Evolutionary conservation across 306 rosid species (phyloP), one percentile per base, ranked within the genome.

Genomic region (Cucumis hystrix): DNA sequence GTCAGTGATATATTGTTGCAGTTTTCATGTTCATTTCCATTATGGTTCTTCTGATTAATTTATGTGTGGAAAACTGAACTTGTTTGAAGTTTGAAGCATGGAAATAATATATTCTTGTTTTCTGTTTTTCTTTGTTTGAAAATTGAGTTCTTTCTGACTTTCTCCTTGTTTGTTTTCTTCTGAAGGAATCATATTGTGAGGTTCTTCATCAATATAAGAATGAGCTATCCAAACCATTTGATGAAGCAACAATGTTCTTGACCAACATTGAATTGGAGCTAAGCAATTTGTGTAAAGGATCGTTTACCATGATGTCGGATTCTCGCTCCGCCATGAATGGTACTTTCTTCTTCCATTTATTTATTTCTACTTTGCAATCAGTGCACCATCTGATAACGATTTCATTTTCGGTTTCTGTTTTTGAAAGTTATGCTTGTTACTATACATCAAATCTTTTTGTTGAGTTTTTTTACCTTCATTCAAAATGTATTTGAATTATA

Each of bases 221-320:
- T 76, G 97, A 91, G 82, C 65, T 93, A 60, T 86, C 87, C 12
- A 91, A 84, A 80, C 93, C 90, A 10, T 85, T 89, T 80, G 74
- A 89, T 58, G 98, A 91, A 84, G 96, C 98, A 0, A 83, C 91
- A 25, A 56, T 82, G 75, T 91, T 91, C 79, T 76, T 93, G 83
- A 84, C 79, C 80, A 72, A 74, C 74, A 89, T 91, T 41, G 84
- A 91, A 79, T 81, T 88, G 39, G 91, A 91, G 84, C 86, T 93
- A 39, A 87, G 66, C 84, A 82, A 85, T 60, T 92, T 93, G 55
- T 91, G 97, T 68, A 86, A 85, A 56, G 96, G 85, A 76, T 83
- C 96, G 41, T 80, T 83, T 15, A 60, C 81, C 51, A 73, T 62
- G n/a, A 66, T 82, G 75, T 61, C 76, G 17, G 83, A 87, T 47